Conservation (phyloP, 441 rosid genomes). For the Aleurites moluccanus region DNA sequence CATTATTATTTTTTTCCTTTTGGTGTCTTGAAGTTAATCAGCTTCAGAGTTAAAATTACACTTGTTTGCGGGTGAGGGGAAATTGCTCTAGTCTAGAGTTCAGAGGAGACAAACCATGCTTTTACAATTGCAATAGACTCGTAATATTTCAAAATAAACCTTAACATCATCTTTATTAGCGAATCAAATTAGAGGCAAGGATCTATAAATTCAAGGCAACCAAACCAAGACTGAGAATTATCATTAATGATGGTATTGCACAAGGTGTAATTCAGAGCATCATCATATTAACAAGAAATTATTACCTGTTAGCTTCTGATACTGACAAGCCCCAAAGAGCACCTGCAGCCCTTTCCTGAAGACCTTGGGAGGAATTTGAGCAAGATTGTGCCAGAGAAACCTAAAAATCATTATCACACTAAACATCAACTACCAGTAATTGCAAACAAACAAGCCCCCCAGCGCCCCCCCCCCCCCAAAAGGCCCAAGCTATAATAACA, state of each 20-base stretch:
- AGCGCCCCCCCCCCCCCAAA: no score
- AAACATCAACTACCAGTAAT: not conserved
- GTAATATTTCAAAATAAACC: constrained; percentile 3
- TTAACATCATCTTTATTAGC: not conserved
- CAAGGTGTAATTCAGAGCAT: not conserved
- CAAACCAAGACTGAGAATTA: not conserved
- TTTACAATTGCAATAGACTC: constrained; percentile 7
- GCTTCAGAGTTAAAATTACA: not conserved
- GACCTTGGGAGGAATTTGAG: constrained; percentile 45
- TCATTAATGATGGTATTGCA: not conserved
- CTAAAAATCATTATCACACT: constrained; percentile 23
- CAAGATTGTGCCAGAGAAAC: constrained; percentile 54
- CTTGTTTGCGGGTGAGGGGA: not conserved
- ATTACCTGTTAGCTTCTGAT: constrained; percentile 56
- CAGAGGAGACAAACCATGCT: not conserved
- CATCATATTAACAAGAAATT: not conserved
- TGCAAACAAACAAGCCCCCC: no score
- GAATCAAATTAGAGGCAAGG: not conserved
- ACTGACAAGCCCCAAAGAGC: constrained; percentile 64
- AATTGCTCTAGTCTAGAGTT: not conserved
- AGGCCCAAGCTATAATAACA: constrained; percentile 7
- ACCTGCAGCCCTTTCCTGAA: constrained; percentile 64
- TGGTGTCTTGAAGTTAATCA: not conserved
- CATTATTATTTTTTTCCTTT: not conserved
- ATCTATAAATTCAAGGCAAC: not conserved